Base-by-base conservation (phyloP, 2,329 filamentous ascomycete species). In the Nothophaeocryptopus gaeumannii region DNA sequence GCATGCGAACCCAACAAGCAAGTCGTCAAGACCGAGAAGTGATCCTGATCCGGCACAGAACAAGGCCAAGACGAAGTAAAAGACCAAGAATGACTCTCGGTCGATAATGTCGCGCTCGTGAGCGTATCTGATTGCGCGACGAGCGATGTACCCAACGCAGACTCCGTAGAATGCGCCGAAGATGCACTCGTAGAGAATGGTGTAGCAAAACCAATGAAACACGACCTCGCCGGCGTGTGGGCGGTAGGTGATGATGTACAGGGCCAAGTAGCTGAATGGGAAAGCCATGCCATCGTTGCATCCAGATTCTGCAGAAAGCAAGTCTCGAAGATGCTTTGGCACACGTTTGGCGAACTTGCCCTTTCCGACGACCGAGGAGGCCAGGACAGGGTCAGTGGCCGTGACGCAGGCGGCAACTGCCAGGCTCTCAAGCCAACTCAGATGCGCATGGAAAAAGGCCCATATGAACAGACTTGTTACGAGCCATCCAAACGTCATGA, bases 251-350 rank as follows among this genome's bases (percentile, higher is more conserved):
- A 97, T 88, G 39, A 97, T 80, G 70, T 96, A 97, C 29, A 96
- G 76, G 1, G 88, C 85, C 29, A 99, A 78, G 68, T 99, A 99
- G 63, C 99, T 82, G 70, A 99, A 99, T 0, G 93, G 93, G 66
- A 99, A 99, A 1, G 93, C 93, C 93, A 99, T 99, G 72, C 93
- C 93, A 69, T 99, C 93, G 78, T 99, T 99, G 74, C 93, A 99
- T 29, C 93, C 93, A 7, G 93, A 99, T 72, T 99, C 93, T 49
- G 91, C 91, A 4, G 93, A 99, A 10, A 99, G 77, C 44, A 99
- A 68, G 72, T 99, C 93, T 78, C 93, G 82, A 73, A 99, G 75
- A 83, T 99, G 93, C 76, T 96, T 97, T 15, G 93, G 93, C 4
- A 99, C 90, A 56, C 93, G 84, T 74, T 96, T 96, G 32, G 93